phyloP scores from a whole-genome alignment of 1,284 basidiomycete species.

The Fomitopsis schrenkii region DNA sequence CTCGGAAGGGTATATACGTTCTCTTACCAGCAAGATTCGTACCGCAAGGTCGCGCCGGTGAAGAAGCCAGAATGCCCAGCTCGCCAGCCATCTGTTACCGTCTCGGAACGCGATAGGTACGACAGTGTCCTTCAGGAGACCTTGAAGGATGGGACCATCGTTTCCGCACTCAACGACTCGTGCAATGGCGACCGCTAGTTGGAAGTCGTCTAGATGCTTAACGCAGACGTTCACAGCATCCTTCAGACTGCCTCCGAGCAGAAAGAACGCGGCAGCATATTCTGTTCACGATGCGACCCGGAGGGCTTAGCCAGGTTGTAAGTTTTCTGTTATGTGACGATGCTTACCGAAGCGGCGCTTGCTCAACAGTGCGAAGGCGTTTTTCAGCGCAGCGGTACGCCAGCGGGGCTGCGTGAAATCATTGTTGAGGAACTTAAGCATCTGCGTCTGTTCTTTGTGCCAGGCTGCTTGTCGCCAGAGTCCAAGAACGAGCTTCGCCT shows the following conservation, averaged over 20 bases:
- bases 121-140: slow-evolving; percentile 71
- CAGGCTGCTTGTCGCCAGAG: slow-evolving; percentile 95
- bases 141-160: slow-evolving; percentile 73
- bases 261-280: slow-evolving; percentile 97
- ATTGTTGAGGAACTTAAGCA: slow-evolving; percentile 92
- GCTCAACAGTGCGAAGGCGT: slow-evolving; percentile 90
- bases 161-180: slow-evolving; percentile 81
- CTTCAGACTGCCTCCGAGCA: slow-evolving; percentile 84
- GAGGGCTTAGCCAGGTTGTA: slow-evolving; percentile 1
- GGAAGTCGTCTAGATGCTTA: slow-evolving; percentile 85
- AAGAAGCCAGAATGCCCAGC: slow-evolving; percentile 94
- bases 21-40: slow-evolving; percentile 71
- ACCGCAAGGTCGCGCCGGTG: slow-evolving; percentile 84
- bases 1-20: slow-evolving; percentile 1
- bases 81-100: slow-evolving; percentile 94
- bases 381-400: slow-evolving; percentile 94
- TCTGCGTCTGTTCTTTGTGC: slow-evolving; percentile 86
- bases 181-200: slow-evolving; percentile 85
- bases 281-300: slow-evolving; percentile 42
- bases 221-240: slow-evolving; percentile 93
- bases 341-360: slow-evolving; percentile 84
- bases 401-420: slow-evolving; percentile 86
- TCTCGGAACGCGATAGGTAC: slow-evolving; percentile 81
- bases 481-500: slow-evolving; percentile 87
- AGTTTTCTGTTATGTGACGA: not conserved